Evolutionary conservation across 441 rosid species (phyloP), one percentile per base, ranked within the genome.

Genomic region (Codiaeum variegatum): DNA sequence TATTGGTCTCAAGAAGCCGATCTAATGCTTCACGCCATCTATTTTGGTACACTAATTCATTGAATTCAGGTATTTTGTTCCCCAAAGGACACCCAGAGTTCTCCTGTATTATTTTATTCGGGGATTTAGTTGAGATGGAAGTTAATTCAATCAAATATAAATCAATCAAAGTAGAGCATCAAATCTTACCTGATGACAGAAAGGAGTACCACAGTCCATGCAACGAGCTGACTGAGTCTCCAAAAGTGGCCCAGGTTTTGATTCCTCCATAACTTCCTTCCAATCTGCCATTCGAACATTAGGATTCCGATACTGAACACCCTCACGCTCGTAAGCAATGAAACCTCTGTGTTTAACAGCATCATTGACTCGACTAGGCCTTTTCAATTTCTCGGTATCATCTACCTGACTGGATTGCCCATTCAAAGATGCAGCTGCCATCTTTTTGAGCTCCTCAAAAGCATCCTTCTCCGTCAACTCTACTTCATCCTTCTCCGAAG

Each of bases 141-240:
- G 1, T 58, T 16, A 7, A 16, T 19, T 29, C 5, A 40, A n/a
- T n/a, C n/a, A 58, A 40, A 42, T 73, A 52, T 2, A 11, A 15
- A 62, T 16, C 29, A 38, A 2, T 47, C 4, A 18, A 15, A 12
- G 44, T 32, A 23, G 51, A 15, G 11, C 11, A 38, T 19, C 15
- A 70, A 66, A 15, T 40, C 76, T 72, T 74, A 87, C 99, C 97
- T 96, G 99, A 79, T 96, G 98, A 82, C 99, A 96, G 87, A 94
- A 96, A 58, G 99, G 99, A 76, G 99, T 96, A 55, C 99, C 99
- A 81, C 99, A 96, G 76, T 94, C 99, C 99, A 96, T 96, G 86
- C 99, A 96, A 69, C 99, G 98, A 63, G 99, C 98, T 23, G 99
- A 88, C 74, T 96, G 99, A 4, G 99, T 96, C 66, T 83, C 94